Evolutionary conservation across 2,329 filamentous ascomycete genomes (phyloP).

Genomic region (Emmonsiellopsis sp.): DNA sequence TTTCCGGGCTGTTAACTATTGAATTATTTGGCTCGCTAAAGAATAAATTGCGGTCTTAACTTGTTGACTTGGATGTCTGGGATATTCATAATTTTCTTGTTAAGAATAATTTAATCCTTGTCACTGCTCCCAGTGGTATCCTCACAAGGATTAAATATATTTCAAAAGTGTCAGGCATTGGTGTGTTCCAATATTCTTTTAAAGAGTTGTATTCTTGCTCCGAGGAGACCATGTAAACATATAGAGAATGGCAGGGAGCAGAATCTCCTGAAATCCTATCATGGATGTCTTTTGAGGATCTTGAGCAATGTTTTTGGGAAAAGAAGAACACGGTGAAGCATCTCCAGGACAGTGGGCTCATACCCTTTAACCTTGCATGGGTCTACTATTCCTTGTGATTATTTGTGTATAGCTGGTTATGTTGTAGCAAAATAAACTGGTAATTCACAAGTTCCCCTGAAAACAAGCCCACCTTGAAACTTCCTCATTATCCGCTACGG

Average conservation of each 20-base stretch:
- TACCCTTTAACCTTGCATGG: constrained; percentile 37
- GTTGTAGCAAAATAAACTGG: constrained; percentile 27
- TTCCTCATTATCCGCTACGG: constrained; percentile 30
- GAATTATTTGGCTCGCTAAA: too few species aligned
- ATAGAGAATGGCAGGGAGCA: not conserved
- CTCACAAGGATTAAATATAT: constrained; percentile 31
- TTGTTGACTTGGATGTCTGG: too few species aligned
- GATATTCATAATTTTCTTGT: too few species aligned
- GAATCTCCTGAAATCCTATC: constrained; percentile 23
- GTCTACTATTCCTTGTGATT: constrained; percentile 34
- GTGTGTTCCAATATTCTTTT: not conserved
- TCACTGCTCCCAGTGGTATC: constrained; percentile 36
- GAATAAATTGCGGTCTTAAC: too few species aligned
- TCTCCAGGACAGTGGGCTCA: constrained; percentile 29
- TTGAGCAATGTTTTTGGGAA: constrained; percentile 37
- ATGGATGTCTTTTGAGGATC: constrained; percentile 33
- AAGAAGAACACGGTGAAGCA: constrained; percentile 26
- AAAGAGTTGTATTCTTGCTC: constrained; percentile 2
- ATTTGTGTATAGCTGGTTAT: constrained; percentile 34
- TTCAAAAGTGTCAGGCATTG: not conserved
- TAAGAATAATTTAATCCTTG: constrained; percentile 30
- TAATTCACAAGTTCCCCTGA: constrained; percentile 27
- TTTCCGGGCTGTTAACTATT: too few species aligned
- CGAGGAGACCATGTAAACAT: not conserved
- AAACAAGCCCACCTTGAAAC: constrained; percentile 33